Percentiles rank a stretch among this genome's conserved stretches.
Conservation (phyloP, 306 rosid genomes). For the Ormosia emarginata region DNA sequence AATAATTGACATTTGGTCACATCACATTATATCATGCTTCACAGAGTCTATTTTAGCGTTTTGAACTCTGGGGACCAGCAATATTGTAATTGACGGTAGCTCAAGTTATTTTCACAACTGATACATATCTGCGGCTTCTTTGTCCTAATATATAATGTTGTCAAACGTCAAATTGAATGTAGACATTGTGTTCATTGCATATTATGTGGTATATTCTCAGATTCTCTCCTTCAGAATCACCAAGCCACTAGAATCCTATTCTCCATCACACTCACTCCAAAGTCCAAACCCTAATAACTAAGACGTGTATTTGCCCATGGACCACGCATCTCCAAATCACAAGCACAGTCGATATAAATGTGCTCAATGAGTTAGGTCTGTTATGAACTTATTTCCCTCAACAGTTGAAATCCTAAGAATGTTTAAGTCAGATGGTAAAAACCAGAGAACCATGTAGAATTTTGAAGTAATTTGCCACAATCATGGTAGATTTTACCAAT, state of each 20-base stretch:
- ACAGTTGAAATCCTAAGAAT: neutral
- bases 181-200: neutral
- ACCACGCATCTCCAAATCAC: neutral
- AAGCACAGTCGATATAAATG: neutral
- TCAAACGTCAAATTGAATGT: neutral
- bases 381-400: no score
- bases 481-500: neutral
- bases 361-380: neutral
- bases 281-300: neutral
- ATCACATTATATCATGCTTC: neutral
- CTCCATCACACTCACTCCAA: neutral
- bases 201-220: slow-evolving; percentile 28
- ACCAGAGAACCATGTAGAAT: neutral
- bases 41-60: neutral
- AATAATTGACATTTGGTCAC: neutral
- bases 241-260: neutral
- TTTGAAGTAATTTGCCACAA: neutral
- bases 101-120: neutral
- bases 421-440: neutral
- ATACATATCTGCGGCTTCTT: neutral
- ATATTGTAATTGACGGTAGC: neutral
- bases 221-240: slow-evolving; percentile 10
- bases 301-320: neutral
- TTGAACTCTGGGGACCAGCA: neutral
- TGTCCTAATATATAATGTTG: neutral